phyloP scores from a whole-genome alignment of 441 rosid genomes.

The Gossypium armourianum region DNA sequence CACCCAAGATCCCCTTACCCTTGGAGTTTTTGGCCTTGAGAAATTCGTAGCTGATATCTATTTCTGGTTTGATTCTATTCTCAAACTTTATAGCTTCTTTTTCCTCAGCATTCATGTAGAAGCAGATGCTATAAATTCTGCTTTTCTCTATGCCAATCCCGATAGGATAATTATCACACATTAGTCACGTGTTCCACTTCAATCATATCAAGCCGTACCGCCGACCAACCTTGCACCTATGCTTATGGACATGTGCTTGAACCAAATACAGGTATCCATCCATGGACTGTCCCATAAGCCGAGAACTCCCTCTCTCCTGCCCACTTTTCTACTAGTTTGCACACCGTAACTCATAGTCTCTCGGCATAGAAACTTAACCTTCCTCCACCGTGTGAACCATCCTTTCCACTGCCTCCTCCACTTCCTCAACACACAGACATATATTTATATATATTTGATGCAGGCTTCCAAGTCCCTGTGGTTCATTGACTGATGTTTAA shows the following conservation, averaged over 20 bases:
- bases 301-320: background rate
- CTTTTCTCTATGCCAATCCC: background rate
- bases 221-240: background rate
- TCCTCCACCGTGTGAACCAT: background rate
- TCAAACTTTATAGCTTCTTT: background rate
- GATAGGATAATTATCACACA: background rate
- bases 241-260: background rate
- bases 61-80: background rate
- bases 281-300: background rate
- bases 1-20: too few species aligned
- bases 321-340: background rate
- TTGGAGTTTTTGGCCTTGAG: too few species aligned
- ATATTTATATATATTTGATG: background rate
- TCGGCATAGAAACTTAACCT: background rate
- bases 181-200: background rate
- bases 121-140: background rate
- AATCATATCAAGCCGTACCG: background rate
- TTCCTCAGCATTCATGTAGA: background rate
- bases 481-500: constrained; percentile 30
- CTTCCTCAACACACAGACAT: background rate
- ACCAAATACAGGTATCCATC: background rate
- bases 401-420: background rate
- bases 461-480: constrained; percentile 6
- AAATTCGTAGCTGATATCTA: background rate
- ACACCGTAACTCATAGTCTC: background rate